Conservation (phyloP, 371 early-diverging fungal genomes). For the Mortierella sp. region DNA sequence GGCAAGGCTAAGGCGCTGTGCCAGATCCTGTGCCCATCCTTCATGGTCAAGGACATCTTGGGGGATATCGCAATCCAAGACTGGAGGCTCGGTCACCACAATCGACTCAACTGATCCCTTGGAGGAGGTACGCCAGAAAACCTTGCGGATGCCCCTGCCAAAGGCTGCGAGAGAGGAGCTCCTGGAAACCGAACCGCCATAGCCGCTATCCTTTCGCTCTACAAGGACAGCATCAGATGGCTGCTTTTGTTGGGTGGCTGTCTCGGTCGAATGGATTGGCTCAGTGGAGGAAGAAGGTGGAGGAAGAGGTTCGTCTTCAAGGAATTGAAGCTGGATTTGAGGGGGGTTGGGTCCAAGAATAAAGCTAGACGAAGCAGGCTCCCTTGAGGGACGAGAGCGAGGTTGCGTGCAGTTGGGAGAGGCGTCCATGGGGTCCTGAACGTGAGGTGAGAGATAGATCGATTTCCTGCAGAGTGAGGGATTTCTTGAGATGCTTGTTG, state of each 20-base stretch:
- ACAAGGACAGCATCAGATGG: conserved; percentile 30
- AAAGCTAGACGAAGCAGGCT: background rate
- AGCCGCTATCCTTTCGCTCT: conserved; percentile 57
- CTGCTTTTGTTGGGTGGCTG: background rate
- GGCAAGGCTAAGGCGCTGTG: conserved; percentile 33
- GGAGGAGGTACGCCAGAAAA: conserved; percentile 44
- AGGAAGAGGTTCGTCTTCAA: conserved; percentile 49
- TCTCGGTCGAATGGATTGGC: background rate
- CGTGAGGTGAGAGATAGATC: conserved; percentile 42
- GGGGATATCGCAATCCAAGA: conserved; percentile 47
- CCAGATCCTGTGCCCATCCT: conserved; percentile 52
- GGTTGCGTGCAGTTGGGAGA: conserved; percentile 51
- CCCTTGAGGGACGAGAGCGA: conserved; percentile 21
- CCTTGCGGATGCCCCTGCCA: conserved; percentile 56
- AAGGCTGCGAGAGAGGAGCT: conserved; percentile 49
- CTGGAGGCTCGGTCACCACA: conserved; percentile 37
- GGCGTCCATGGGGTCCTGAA: conserved; percentile 30
- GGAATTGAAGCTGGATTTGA: conserved; percentile 55
- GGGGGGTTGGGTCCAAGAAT: conserved; percentile 48
- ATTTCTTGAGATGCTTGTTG: conserved; percentile 17
- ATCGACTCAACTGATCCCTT: conserved; percentile 31
- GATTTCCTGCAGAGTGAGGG: conserved; percentile 30
- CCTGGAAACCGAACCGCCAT: conserved; percentile 49
- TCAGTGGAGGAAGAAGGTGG: conserved; percentile 18
- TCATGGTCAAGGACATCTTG: conserved; percentile 52